Evolutionary conservation across 1,284 basidiomycete species (phyloP).

Genomic region (Sanghuangporus sanghuang): DNA sequence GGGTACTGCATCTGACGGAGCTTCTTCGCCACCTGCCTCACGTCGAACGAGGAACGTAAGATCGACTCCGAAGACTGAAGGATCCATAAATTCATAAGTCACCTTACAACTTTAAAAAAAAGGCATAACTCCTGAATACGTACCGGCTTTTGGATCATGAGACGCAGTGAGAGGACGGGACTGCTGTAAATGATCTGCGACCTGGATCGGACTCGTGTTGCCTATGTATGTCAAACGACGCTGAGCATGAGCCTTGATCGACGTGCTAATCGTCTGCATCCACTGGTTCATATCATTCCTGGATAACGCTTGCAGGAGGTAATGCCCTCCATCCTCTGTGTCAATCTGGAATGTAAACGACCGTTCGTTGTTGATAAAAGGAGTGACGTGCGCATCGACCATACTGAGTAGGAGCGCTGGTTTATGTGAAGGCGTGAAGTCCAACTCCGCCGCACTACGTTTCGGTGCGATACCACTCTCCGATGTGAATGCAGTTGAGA

Average conservation of each 20-base stretch:
- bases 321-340: constrained; percentile 81
- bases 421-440: constrained; percentile 64
- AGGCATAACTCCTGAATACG: constrained; percentile 16
- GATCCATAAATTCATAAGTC: neutral
- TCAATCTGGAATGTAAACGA: constrained; percentile 77
- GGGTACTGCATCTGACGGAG: constrained; percentile 56
- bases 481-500: constrained; percentile 74
- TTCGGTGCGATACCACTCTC: constrained; percentile 47
- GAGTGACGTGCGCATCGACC: constrained; percentile 60
- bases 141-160: constrained; percentile 60
- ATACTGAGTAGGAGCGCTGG: constrained; percentile 69
- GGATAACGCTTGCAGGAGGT: constrained; percentile 67
- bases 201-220: constrained; percentile 59
- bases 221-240: constrained; percentile 78
- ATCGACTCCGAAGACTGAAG: constrained; percentile 72
- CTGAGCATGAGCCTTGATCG: constrained; percentile 67
- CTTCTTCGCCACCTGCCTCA: constrained; percentile 46
- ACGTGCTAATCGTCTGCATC: constrained; percentile 65
- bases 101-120: neutral
- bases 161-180: constrained; percentile 30
- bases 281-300: constrained; percentile 67
- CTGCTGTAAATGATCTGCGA: constrained; percentile 64
- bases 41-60: constrained; percentile 62
- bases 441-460: constrained; percentile 64
- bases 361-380: constrained; percentile 71